Conservation (phyloP, 2,329 filamentous ascomycete genomes). For the Fusarium siculi region DNA sequence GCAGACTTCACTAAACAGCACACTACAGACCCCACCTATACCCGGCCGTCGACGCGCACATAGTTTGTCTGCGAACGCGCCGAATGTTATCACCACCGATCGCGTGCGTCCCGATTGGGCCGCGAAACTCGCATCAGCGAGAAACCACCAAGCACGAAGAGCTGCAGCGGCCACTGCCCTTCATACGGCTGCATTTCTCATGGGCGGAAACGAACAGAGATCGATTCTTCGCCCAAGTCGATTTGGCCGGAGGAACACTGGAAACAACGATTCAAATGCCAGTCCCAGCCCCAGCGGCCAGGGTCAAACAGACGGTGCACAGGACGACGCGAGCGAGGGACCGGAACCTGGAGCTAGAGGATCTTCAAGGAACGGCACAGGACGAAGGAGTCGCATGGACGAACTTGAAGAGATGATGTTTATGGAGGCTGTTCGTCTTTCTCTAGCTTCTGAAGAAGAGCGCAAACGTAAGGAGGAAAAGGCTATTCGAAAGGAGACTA, state of each 20-base stretch:
- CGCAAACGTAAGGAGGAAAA: slow-evolving; percentile 79
- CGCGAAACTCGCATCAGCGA: slow-evolving; percentile 84
- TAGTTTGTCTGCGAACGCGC: slow-evolving; percentile 81
- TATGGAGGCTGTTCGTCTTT: slow-evolving; percentile 92
- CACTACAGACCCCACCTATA: slow-evolving; percentile 52
- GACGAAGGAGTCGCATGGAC: slow-evolving; percentile 70
- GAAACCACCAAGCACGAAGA: slow-evolving; percentile 84
- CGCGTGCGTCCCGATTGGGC: slow-evolving; percentile 94
- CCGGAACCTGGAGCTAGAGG: slow-evolving; percentile 40
- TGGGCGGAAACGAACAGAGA: slow-evolving; percentile 70
- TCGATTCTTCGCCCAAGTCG: slow-evolving; percentile 59
- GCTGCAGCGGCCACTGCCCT: slow-evolving; percentile 93
- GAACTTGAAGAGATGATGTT: slow-evolving; percentile 99
- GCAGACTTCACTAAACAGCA: slow-evolving; percentile 79
- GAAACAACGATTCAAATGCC: slow-evolving; percentile 49
- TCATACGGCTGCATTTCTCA: slow-evolving; percentile 93
- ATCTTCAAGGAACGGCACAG: slow-evolving; percentile 35
- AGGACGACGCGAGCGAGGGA: slow-evolving; percentile 31
- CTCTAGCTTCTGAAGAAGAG: slow-evolving; percentile 92
- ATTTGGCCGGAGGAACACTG: slow-evolving; percentile 66
- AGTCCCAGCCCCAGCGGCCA: slow-evolving; percentile 46
- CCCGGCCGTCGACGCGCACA: slow-evolving; percentile 61
- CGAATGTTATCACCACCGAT: slow-evolving; percentile 91
- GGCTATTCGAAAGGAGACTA: slow-evolving; percentile 74
- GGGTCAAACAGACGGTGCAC: slow-evolving; percentile 26